A percentile compares a stretch with the other conserved stretches of the same genome.
Conservation (phyloP, 1,284 basidiomycete genomes). For the Hemileccinum hortonii region DNA sequence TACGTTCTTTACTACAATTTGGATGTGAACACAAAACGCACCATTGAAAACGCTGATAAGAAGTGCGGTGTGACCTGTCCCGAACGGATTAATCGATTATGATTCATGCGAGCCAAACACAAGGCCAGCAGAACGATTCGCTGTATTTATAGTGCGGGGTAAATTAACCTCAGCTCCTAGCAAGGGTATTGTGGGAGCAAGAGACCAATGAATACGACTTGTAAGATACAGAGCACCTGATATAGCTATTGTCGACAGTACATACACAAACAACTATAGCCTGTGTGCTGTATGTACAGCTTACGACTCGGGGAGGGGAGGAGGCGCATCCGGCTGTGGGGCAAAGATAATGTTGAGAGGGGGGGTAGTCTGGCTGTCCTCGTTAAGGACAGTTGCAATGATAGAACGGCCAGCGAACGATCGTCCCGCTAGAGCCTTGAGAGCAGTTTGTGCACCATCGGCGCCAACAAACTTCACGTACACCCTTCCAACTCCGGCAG, state of each 20-base stretch:
- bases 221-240: conserved; percentile 26
- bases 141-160: no score
- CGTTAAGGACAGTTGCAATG: conserved; percentile 74
- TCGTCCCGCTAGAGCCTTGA: conserved; percentile 85
- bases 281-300: not conserved
- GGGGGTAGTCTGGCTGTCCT: conserved; percentile 79
- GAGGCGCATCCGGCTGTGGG: conserved; percentile 76
- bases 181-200: not conserved
- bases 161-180: not conserved
- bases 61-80: no score
- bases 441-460: conserved; percentile 62
- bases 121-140: no score
- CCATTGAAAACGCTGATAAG: no score
- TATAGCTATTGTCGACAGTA: conserved; percentile 16
- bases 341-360: conserved; percentile 78
- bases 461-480: conserved; percentile 82
- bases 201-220: conserved; percentile 11
- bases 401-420: conserved; percentile 92
- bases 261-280: conserved; percentile 9
- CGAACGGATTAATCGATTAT: no score
- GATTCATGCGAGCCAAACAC: no score
- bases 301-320: conserved; percentile 56
- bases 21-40: no score
- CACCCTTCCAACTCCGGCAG: conserved; percentile 89
- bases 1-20: no score